Conservation (phyloP, 2,329 filamentous ascomycete genomes). For the Diplodia corticola region DNA sequence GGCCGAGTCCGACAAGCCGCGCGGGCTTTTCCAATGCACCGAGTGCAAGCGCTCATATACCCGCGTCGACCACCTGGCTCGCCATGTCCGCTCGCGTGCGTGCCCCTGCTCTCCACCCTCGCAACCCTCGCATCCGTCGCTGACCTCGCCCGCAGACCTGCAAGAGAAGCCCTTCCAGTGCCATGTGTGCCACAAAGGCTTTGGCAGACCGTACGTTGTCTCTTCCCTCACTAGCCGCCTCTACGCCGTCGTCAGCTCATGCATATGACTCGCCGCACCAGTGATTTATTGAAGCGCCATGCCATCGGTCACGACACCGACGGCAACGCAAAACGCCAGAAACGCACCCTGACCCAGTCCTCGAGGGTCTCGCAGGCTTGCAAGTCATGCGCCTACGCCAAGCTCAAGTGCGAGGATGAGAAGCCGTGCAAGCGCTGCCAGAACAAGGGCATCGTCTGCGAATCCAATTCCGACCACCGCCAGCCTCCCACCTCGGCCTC, state of each 20-base stretch:
- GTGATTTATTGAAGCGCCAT: constrained; percentile 55
- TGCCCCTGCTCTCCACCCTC: constrained; percentile 10
- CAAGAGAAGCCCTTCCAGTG: constrained; percentile 50
- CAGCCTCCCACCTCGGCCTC: constrained; percentile 26
- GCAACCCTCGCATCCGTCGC: constrained; percentile 23
- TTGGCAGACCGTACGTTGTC: constrained; percentile 44
- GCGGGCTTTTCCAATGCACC: constrained; percentile 49
- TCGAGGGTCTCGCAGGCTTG: constrained; percentile 52
- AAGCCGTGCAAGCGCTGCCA: constrained; percentile 56
- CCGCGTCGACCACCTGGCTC: constrained; percentile 54
- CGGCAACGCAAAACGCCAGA: constrained; percentile 32
- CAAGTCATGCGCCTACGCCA: constrained; percentile 52
- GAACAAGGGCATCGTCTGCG: constrained; percentile 51
- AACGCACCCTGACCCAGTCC: constrained; percentile 16
- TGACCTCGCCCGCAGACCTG: constrained; percentile 30
- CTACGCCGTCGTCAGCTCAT: not conserved
- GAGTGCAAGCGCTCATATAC: constrained; percentile 55
- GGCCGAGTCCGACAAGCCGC: constrained; percentile 12
- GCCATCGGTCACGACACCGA: constrained; percentile 46
- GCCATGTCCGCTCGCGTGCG: constrained; percentile 54
- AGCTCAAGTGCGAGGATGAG: constrained; percentile 56
- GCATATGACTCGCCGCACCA: constrained; percentile 25
- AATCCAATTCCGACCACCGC: constrained; percentile 25
- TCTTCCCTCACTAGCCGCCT: not conserved
- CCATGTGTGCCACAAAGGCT: constrained; percentile 48